phyloP scores from a whole-genome alignment of 2,329 filamentous ascomycete species.

The Triangularia setosa region DNA sequence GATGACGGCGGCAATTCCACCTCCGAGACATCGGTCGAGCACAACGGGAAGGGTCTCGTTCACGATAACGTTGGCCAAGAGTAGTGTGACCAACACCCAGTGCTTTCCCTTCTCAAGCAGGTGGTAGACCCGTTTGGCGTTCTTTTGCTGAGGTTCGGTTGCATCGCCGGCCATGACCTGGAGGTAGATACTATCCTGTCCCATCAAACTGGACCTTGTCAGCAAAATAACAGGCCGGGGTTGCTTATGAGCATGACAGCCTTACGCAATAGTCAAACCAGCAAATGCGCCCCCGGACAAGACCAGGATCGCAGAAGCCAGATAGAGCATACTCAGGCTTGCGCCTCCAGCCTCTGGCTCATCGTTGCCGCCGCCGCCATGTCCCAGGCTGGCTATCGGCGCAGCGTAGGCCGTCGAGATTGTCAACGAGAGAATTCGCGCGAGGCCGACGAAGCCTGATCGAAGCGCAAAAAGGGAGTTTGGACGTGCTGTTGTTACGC shows the following conservation, averaged over 20 bases:
- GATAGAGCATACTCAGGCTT: constrained; percentile 75
- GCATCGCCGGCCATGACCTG: constrained; percentile 88
- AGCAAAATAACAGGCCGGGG: constrained; percentile 2
- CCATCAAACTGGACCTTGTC: constrained; percentile 47
- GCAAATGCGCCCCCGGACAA: constrained; percentile 90
- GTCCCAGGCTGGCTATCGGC: constrained; percentile 36
- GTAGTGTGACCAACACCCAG: constrained; percentile 92
- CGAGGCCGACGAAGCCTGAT: constrained; percentile 40
- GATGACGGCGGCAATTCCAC: constrained; percentile 89
- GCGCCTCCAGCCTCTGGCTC: constrained; percentile 55
- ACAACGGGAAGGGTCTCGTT: constrained; percentile 97
- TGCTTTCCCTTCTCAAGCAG: constrained; percentile 88
- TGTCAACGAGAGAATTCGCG: constrained; percentile 47
- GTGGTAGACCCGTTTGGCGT: constrained; percentile 75
- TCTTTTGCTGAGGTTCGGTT: constrained; percentile 78
- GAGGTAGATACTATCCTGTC: constrained; percentile 90
- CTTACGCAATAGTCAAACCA: constrained; percentile 82
- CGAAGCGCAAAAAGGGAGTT: constrained; percentile 26
- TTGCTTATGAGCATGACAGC: not conserved
- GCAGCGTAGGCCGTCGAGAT: constrained; percentile 48
- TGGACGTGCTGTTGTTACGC: constrained; percentile 12
- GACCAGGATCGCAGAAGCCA: constrained; percentile 75
- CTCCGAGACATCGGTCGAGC: constrained; percentile 86
- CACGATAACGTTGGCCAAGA: constrained; percentile 95
- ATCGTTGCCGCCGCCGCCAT: constrained; percentile 35